phyloP scores from a whole-genome alignment of 2,329 filamentous ascomycete genomes.

The Aspergillus udagawae region DNA sequence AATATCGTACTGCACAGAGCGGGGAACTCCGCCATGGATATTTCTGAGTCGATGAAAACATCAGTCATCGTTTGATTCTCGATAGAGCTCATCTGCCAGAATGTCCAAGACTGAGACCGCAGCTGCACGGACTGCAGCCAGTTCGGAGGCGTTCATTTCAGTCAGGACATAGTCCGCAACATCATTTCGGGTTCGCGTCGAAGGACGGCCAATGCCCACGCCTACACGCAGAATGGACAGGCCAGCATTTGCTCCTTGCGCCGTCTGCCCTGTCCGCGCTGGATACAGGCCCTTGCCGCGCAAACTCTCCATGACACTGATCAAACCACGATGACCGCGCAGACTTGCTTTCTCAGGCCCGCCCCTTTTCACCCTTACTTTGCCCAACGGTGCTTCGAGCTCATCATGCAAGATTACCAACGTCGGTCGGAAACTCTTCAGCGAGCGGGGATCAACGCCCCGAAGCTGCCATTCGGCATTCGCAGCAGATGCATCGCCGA shows the following conservation, averaged over 20 bases:
- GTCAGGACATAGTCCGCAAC: constrained; percentile 76
- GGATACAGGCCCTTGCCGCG: constrained; percentile 36
- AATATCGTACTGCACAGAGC: background rate
- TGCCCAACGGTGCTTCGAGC: constrained; percentile 67
- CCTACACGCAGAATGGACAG: constrained; percentile 59
- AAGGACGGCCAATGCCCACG: constrained; percentile 82
- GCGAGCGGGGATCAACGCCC: constrained; percentile 13
- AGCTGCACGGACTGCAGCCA: constrained; percentile 46
- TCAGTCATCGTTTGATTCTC: constrained; percentile 21
- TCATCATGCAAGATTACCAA: constrained; percentile 88
- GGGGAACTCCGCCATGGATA: background rate
- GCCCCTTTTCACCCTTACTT: constrained; percentile 62
- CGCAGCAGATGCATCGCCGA: background rate
- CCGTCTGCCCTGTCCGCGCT: constrained; percentile 29
- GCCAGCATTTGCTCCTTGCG: constrained; percentile 23
- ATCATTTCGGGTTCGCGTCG: constrained; percentile 59
- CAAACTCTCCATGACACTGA: constrained; percentile 58
- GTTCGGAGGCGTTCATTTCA: constrained; percentile 57
- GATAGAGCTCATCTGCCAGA: constrained; percentile 48
- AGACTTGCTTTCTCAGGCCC: constrained; percentile 51
- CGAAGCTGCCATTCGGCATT: constrained; percentile 14
- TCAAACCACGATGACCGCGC: constrained; percentile 71
- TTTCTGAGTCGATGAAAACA: background rate
- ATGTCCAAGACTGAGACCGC: constrained; percentile 49
- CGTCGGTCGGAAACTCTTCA: constrained; percentile 27